Conservation (phyloP, 768 basidiomycete genomes). For the Termitomyces sp. region DNA sequence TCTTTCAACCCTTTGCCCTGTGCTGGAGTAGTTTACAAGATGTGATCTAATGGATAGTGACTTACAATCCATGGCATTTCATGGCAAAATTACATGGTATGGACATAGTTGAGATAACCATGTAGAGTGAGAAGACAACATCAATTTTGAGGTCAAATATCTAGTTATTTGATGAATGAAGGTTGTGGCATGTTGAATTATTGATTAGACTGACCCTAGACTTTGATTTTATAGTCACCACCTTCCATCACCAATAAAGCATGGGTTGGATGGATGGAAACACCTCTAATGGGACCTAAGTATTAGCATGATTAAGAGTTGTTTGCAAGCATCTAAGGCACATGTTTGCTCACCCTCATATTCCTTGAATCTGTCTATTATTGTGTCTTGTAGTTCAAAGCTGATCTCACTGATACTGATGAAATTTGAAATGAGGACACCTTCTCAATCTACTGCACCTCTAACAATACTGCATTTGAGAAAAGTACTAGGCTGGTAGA, state of each 20-base stretch:
- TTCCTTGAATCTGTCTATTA: constrained; percentile 91
- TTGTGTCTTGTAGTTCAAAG: neutral
- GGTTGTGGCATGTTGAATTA: constrained; percentile 5
- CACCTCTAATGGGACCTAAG: constrained; percentile 96
- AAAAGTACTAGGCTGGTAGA: constrained; percentile 25
- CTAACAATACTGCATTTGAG: constrained; percentile 27
- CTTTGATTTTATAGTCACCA: constrained; percentile 99
- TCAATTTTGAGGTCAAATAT: constrained; percentile 82
- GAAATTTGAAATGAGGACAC: neutral
- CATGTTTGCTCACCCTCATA: constrained; percentile 75
- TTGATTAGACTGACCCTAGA: constrained; percentile 75
- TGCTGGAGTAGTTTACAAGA: constrained; percentile 1
- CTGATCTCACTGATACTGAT: neutral
- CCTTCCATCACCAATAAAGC: constrained; percentile 91
- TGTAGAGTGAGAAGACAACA: constrained; percentile 89
- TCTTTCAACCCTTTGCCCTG: too few species aligned
- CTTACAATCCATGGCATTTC: constrained; percentile 99
- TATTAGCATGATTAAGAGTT: constrained; percentile 13
- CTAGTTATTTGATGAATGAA: constrained; percentile 37
- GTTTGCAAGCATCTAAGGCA: constrained; percentile 2
- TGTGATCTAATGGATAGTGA: constrained; percentile 14
- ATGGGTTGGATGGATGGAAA: constrained; percentile 92
- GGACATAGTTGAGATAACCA: constrained; percentile 95
- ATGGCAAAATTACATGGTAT: constrained; percentile 96
- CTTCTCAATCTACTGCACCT: neutral